These are phyloP conservation scores for Ogataea siamensis DNA, from an alignment of 805 yeast genomes.

Conservation along the genomic window DNA sequence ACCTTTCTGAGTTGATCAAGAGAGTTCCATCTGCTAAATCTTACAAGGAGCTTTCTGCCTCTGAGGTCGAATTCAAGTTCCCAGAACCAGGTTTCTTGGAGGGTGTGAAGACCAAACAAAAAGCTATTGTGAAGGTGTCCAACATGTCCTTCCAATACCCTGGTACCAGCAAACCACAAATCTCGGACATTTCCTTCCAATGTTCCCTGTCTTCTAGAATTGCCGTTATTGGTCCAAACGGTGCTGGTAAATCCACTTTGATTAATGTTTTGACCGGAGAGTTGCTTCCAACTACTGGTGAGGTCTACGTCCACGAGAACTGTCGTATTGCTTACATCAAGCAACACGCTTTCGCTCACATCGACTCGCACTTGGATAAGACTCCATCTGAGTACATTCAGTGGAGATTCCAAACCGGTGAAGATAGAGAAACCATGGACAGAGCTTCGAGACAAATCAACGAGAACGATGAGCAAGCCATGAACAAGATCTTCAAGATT, in stretches of 20 bases:
- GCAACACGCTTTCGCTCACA: conserved; percentile 99
- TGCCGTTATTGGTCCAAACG: conserved; percentile 99
- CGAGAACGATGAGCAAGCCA: conserved; percentile 94
- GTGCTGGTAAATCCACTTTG: conserved; percentile 99
- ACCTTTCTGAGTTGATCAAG: conserved; percentile 97
- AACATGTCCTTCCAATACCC: conserved; percentile 99
- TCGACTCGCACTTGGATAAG: conserved; percentile 97
- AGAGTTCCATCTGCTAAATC: conserved; percentile 98
- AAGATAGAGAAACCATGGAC: conserved; percentile 99
- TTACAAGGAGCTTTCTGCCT: conserved; percentile 98
- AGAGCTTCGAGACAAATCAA: conserved; percentile 98
- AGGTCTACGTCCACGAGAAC: conserved; percentile 99
- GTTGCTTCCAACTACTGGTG: conserved; percentile 96
- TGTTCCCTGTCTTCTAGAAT: conserved; percentile 99
- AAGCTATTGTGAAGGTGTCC: conserved; percentile 97
- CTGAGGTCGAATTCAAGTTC: conserved; percentile 94
- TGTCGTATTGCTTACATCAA: conserved; percentile 99
- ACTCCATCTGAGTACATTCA: conserved; percentile 99
- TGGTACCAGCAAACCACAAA: conserved; percentile 97
- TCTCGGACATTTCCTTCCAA: conserved; percentile 90
- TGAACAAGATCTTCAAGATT: conserved; percentile 99
- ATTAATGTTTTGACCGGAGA: conserved; percentile 99
- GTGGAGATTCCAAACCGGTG: conserved; percentile 99
- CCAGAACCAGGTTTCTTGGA: conserved; percentile 99
- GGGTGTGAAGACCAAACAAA: conserved; percentile 99